A percentile compares a stretch with the other conserved stretches of the same genome.
These are phyloP conservation scores for Parachlorella kessleri DNA, from an alignment of 139 green algal genomes.

Conservation along the genomic window DNA sequence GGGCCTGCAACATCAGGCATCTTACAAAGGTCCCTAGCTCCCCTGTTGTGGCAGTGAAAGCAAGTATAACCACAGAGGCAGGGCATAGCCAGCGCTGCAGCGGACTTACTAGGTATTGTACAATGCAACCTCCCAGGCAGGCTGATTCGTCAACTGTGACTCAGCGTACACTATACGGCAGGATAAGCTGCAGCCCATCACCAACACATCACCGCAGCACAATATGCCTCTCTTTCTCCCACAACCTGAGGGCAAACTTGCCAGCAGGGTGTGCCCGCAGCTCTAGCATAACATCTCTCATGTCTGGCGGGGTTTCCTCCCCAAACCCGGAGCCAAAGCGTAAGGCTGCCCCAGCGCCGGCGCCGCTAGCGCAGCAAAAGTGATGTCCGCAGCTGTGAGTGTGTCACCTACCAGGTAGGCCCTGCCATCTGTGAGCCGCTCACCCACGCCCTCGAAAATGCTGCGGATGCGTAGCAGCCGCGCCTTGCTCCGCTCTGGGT, in stretches of 20 bases:
- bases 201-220: background rate
- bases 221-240: background rate
- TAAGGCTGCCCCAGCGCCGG: slow-evolving; percentile 9
- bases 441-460: background rate
- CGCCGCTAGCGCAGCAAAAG: slow-evolving; percentile 19
- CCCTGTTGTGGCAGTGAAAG: too few species aligned
- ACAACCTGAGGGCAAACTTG: slow-evolving; percentile 11
- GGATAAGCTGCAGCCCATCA: background rate
- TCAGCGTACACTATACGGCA: too few species aligned
- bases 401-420: slow-evolving; percentile 3
- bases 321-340: background rate
- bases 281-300: background rate
- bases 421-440: slow-evolving; percentile 5
- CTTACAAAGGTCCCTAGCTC: too few species aligned
- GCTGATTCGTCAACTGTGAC: too few species aligned
- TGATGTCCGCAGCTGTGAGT: slow-evolving; percentile 17
- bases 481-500: background rate
- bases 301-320: background rate
- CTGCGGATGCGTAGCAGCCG: background rate
- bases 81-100: too few species aligned
- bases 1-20: too few species aligned
- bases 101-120: too few species aligned
- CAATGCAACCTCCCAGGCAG: too few species aligned
- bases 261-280: slow-evolving; percentile 9
- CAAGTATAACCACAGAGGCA: too few species aligned